Evolutionary conservation across 306 rosid species (phyloP).

Genomic region (Vigna nakashimae): DNA sequence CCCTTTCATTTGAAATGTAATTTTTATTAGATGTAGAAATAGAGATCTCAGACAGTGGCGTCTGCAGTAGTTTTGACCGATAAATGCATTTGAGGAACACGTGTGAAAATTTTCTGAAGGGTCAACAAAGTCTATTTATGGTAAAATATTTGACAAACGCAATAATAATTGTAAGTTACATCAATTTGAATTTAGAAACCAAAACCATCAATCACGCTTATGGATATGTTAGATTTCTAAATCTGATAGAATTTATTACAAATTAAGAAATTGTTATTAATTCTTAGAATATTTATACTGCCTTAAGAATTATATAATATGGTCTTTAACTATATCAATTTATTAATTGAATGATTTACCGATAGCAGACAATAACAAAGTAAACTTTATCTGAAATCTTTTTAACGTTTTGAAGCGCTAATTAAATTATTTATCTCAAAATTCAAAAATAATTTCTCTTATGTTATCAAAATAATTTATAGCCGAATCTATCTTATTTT

Average conservation of each 20-base stretch:
- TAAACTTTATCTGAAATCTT: too few species aligned
- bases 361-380: too few species aligned
- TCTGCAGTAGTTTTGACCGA: constrained; percentile 25
- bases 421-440: too few species aligned
- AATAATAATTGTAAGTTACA: background rate
- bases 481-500: too few species aligned
- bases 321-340: too few species aligned
- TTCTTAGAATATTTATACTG: background rate
- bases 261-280: background rate
- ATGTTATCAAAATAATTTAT: too few species aligned
- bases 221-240: background rate
- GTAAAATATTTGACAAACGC: background rate
- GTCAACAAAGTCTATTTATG: background rate
- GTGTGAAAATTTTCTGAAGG: too few species aligned
- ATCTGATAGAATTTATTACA: background rate
- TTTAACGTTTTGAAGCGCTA: too few species aligned
- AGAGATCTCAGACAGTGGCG: background rate
- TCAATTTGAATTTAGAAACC: background rate
- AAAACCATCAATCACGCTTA: background rate
- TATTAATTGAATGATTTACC: background rate
- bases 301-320: too few species aligned
- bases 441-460: too few species aligned
- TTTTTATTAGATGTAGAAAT: background rate
- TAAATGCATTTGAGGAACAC: constrained; percentile 6
- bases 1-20: too few species aligned